phyloP scores from a whole-genome alignment of 441 rosid genomes.

The Gossypium laxum region DNA sequence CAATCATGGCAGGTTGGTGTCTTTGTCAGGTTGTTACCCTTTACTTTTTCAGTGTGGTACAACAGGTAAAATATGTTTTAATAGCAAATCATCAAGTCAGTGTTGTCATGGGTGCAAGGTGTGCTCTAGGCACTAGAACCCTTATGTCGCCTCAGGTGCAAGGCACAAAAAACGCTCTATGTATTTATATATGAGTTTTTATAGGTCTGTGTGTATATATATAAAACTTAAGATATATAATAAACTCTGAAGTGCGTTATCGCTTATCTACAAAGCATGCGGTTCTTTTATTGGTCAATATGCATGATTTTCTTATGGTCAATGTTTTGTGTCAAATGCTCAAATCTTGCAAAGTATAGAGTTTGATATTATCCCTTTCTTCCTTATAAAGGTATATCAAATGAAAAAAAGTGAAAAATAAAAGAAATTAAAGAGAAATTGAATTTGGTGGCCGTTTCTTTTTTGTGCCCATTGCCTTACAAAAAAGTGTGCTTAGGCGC shows the following conservation, averaged over 20 bases:
- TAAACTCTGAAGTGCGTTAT: neutral
- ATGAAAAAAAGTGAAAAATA: neutral
- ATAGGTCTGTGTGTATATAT: neutral
- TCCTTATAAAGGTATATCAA: neutral
- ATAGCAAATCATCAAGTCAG: neutral
- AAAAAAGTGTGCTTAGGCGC: neutral
- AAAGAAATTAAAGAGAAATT: neutral
- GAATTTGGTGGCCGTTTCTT: neutral
- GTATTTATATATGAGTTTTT: neutral
- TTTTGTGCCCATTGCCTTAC: neutral
- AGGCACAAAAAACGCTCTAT: neutral
- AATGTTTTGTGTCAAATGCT: neutral
- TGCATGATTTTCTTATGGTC: neutral
- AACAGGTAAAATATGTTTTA: neutral
- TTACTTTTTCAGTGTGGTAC: neutral
- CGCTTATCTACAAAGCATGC: neutral
- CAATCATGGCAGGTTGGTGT: slow-evolving; percentile 15
- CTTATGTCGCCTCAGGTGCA: neutral
- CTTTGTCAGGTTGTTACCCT: slow-evolving; percentile 5
- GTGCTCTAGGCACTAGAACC: too few species aligned
- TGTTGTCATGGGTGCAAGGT: neutral
- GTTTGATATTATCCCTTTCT: neutral
- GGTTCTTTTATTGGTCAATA: neutral
- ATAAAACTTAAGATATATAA: neutral
- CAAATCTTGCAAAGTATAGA: neutral